These are phyloP conservation scores for Kluyveromyces nonfermentans DNA, from an alignment of 805 yeast species.

Conservation along the genomic window DNA sequence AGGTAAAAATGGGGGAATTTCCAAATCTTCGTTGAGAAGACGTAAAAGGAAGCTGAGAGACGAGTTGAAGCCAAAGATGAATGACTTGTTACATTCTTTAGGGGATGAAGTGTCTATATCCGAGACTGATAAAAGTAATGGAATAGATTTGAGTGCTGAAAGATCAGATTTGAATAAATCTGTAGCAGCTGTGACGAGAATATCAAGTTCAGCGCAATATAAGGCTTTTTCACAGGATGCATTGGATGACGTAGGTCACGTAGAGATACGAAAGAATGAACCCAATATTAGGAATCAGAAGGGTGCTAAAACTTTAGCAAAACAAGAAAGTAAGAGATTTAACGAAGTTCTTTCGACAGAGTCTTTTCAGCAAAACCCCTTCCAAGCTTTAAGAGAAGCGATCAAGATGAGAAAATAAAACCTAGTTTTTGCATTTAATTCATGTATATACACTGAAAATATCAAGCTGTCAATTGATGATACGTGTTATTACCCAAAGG, in stretches of 20 bases:
- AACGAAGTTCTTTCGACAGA: constrained; percentile 45
- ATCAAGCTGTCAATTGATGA: no score
- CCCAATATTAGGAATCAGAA: constrained; percentile 49
- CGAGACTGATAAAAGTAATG: constrained; percentile 5
- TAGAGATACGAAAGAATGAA: constrained; percentile 28
- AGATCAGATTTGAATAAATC: constrained; percentile 8
- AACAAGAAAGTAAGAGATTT: constrained; percentile 50
- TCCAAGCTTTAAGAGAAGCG: constrained; percentile 55
- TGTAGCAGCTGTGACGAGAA: not conserved
- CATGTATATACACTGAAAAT: no score
- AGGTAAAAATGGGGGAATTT: constrained; percentile 36
- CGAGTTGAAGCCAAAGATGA: constrained; percentile 57
- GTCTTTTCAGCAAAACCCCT: constrained; percentile 50
- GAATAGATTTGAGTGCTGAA: constrained; percentile 8
- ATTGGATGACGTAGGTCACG: constrained; percentile 1
- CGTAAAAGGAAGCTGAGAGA: constrained; percentile 55
- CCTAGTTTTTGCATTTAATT: no score
- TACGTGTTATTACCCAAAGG: no score
- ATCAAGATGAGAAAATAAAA: constrained; percentile 30
- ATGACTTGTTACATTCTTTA: constrained; percentile 49
- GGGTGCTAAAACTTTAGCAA: constrained; percentile 46
- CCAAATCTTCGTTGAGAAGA: constrained; percentile 57
- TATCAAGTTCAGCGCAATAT: not conserved
- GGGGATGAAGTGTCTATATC: constrained; percentile 23
- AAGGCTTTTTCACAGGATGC: not conserved